phyloP scores from a whole-genome alignment of 495 filamentous ascomycete genomes.

The Pyrenula aspistea region DNA sequence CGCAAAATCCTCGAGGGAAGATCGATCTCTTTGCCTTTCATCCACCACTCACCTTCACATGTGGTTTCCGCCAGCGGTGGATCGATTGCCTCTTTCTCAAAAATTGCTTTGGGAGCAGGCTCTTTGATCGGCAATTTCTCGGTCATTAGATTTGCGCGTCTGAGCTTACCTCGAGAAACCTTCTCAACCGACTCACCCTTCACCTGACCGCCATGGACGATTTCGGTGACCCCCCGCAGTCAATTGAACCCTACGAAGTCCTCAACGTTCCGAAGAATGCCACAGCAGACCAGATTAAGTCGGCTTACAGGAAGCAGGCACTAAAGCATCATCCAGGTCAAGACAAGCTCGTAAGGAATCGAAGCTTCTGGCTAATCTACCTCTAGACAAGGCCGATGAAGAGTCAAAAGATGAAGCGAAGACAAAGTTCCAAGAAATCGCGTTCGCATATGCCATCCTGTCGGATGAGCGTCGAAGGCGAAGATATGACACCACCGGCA shows the following conservation, averaged over 20 bases:
- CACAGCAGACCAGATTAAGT: slow-evolving; percentile 74
- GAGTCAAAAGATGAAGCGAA: slow-evolving; percentile 58
- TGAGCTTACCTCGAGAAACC: too few species aligned
- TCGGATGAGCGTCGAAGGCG: slow-evolving; percentile 65
- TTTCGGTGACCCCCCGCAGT: slow-evolving; percentile 29
- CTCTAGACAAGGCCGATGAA: slow-evolving; percentile 58
- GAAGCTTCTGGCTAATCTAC: not conserved
- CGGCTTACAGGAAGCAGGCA: slow-evolving; percentile 85
- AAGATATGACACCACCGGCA: slow-evolving; percentile 82
- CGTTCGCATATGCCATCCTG: slow-evolving; percentile 87
- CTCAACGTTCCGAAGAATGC: slow-evolving; percentile 58
- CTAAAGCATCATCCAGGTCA: slow-evolving; percentile 66
- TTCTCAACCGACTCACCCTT: too few species aligned
- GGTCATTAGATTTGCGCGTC: too few species aligned
- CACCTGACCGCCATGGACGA: too few species aligned
- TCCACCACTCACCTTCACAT: not conserved
- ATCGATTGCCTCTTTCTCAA: too few species aligned
- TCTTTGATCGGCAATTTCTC: too few species aligned
- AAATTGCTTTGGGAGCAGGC: too few species aligned
- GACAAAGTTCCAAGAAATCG: slow-evolving; percentile 72
- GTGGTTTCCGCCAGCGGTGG: too few species aligned
- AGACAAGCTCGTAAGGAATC: not conserved
- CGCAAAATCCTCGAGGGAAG: too few species aligned
- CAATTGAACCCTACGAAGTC: slow-evolving; percentile 81
- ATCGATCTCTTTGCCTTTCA: too few species aligned